Percentiles rank a stretch among this genome's conserved stretches.
Evolutionary conservation across 768 basidiomycete species (phyloP).

Genomic region (Lactarius psammicola): DNA sequence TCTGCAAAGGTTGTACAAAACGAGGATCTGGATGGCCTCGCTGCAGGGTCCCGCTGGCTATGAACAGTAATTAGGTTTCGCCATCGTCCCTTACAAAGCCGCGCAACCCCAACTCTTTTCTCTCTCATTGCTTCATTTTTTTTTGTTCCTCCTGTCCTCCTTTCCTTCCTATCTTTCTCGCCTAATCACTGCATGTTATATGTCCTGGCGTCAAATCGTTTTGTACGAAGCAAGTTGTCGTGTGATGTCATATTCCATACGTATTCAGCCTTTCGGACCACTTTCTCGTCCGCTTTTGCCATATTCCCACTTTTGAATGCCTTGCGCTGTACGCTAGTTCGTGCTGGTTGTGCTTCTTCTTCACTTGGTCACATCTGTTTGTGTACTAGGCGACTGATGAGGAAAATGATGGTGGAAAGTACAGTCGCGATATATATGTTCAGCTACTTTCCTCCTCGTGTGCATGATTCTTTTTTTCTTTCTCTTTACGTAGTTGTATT

Average conservation of each 20-base stretch:
- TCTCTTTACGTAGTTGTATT: constrained; percentile 18
- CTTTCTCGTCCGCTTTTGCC: neutral
- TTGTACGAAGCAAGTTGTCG: constrained; percentile 15
- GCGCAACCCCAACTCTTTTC: neutral
- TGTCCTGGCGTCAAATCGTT: constrained; percentile 6
- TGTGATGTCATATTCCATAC: constrained; percentile 14
- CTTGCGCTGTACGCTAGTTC: constrained; percentile 21
- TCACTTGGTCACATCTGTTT: neutral
- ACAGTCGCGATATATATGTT: constrained; percentile 15
- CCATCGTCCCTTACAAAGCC: neutral
- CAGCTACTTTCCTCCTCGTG: constrained; percentile 4
- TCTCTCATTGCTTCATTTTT: constrained; percentile 9
- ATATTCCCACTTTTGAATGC: constrained; percentile 20
- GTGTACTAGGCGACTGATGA: constrained; percentile 9
- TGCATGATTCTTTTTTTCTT: neutral
- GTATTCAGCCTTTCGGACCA: constrained; percentile 13
- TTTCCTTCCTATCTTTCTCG: neutral
- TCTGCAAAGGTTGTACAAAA: constrained; percentile 76
- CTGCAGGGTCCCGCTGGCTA: constrained; percentile 50
- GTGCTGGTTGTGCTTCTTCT: neutral
- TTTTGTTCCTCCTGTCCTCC: neutral
- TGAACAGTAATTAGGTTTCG: constrained; percentile 40
- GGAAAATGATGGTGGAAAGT: constrained; percentile 1
- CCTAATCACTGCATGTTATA: constrained; percentile 20
- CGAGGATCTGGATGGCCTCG: constrained; percentile 94